Evolutionary conservation across 495 filamentous ascomycete genomes (phyloP).

Genomic region (Tuber magnatum): DNA sequence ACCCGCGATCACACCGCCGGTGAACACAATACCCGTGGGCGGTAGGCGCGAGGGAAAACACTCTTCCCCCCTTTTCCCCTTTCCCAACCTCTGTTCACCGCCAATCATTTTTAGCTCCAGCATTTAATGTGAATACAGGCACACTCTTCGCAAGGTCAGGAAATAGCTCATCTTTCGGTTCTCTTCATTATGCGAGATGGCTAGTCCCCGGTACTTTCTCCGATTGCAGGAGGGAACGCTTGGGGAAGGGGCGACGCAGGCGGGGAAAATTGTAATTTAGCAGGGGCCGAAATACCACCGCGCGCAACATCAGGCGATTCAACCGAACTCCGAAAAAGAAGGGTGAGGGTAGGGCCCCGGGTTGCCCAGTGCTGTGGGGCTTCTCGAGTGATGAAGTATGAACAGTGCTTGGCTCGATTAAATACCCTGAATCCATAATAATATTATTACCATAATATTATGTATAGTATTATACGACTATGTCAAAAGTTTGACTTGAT

Average conservation of each 20-base stretch:
- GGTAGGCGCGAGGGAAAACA: background rate
- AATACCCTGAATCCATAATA: background rate
- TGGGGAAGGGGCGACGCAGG: background rate
- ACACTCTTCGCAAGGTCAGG: background rate
- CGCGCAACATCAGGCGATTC: background rate
- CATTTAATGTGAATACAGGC: background rate
- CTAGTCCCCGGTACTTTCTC: background rate
- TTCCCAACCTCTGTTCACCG: background rate
- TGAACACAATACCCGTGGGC: background rate
- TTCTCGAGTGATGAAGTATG: background rate
- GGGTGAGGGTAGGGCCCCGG: background rate
- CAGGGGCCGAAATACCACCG: background rate
- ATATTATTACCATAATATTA: background rate
- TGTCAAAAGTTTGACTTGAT: background rate
- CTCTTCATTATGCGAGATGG: background rate
- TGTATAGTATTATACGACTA: background rate
- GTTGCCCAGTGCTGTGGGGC: background rate
- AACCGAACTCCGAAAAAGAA: background rate
- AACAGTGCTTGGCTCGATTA: background rate
- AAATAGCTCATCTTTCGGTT: background rate
- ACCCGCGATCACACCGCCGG: background rate
- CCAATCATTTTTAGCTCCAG: background rate
- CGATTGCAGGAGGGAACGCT: background rate
- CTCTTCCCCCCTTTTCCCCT: background rate
- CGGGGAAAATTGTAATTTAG: background rate